A percentile compares a stretch with the other conserved stretches of the same genome.
phyloP scores from a whole-genome alignment of 371 early-diverging fungal species.

The Zychaea mexicana region DNA sequence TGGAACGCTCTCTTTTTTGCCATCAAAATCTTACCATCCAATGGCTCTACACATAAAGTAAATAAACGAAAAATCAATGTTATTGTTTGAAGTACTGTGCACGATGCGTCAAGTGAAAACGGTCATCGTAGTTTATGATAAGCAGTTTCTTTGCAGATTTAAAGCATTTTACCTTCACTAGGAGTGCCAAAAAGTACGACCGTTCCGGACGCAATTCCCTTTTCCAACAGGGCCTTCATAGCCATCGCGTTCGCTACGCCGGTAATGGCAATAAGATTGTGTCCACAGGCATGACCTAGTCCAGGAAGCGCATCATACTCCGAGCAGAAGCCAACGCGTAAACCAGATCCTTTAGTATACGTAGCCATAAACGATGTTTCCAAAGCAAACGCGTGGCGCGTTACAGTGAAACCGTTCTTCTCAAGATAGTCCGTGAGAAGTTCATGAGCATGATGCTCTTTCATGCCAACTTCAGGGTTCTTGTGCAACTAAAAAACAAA shows the following conservation, averaged over 20 bases:
- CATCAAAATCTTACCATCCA: conserved; percentile 76
- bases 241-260: conserved; percentile 67
- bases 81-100: conserved; percentile 7
- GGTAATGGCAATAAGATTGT: conserved; percentile 71
- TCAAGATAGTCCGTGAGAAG: conserved; percentile 58
- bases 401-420: conserved; percentile 57
- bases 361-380: conserved; percentile 66
- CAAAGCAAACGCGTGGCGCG: conserved; percentile 57
- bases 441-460: conserved; percentile 60
- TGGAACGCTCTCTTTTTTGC: conserved; percentile 66
- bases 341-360: conserved; percentile 40
- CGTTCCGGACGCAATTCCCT: conserved; percentile 52
- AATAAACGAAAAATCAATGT: neutral
- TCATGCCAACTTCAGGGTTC: conserved; percentile 58
- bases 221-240: conserved; percentile 56
- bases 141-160: conserved; percentile 19
- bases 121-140: too few species aligned
- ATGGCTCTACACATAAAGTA: conserved; percentile 40
- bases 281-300: conserved; percentile 68
- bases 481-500: conserved; percentile 46
- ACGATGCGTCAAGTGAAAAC: conserved; percentile 65
- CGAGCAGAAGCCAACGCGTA: conserved; percentile 57
- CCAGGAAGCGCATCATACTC: conserved; percentile 71
- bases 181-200: conserved; percentile 80
- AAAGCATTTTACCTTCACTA: conserved; percentile 64